Conservation (phyloP, 2,329 filamentous ascomycete species). For the Alternaria atra region DNA sequence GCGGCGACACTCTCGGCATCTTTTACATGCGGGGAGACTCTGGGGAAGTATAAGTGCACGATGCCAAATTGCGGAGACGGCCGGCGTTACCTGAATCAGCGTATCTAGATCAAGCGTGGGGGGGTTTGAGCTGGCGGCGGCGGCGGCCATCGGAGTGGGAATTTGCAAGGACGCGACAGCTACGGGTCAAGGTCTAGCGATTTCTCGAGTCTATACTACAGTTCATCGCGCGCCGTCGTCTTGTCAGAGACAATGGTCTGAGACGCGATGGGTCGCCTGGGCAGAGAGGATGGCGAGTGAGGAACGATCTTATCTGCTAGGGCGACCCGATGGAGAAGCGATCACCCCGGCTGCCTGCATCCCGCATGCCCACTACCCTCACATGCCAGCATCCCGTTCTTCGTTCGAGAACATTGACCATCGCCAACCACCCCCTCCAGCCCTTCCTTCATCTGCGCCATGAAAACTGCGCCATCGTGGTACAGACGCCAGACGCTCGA, state of each 20-base stretch:
- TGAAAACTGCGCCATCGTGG: constrained; percentile 29
- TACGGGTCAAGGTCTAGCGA: constrained; percentile 2
- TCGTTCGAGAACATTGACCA: constrained; percentile 19
- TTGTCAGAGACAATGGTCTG: constrained; percentile 1
- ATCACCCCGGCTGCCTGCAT: constrained; percentile 24
- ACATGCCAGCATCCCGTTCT: constrained; percentile 11
- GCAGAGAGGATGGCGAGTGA: constrained; percentile 16
- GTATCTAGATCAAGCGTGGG: constrained; percentile 31
- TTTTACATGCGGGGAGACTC: constrained; percentile 47
- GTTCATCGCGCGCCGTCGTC: not conserved
- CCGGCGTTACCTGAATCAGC: constrained; percentile 33
- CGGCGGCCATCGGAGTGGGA: constrained; percentile 26
- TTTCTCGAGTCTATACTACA: not conserved
- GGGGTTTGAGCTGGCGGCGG: constrained; percentile 12
- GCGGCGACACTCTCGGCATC: constrained; percentile 48
- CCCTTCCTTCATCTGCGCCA: constrained; percentile 23
- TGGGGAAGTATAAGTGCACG: constrained; percentile 23
- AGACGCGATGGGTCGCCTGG: constrained; percentile 10
- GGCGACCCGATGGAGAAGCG: constrained; percentile 21
- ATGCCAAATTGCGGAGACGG: constrained; percentile 4
- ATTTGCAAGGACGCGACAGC: not conserved
- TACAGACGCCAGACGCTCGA: constrained; percentile 23
- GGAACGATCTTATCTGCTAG: constrained; percentile 27
- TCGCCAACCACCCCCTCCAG: constrained; percentile 17
- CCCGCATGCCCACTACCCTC: constrained; percentile 11